Conservation (phyloP, 83 land plant species). For the Picea mariana region DNA sequence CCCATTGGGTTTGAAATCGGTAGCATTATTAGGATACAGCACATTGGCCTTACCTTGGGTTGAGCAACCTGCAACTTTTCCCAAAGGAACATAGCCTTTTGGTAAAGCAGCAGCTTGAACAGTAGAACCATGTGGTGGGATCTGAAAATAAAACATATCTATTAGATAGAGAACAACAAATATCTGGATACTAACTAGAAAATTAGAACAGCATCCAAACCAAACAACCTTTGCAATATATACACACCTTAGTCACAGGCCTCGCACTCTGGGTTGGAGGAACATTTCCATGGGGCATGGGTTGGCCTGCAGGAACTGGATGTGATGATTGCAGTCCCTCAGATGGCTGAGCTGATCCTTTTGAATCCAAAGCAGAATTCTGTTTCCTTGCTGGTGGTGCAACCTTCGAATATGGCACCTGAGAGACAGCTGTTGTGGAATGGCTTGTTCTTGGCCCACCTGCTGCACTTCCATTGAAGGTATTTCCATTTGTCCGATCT, state of each 20-base stretch:
- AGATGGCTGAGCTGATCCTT: background rate
- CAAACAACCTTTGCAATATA: background rate
- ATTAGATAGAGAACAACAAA: background rate
- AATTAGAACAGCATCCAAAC: no score
- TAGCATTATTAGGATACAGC: conserved; percentile 22
- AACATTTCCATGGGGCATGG: no score
- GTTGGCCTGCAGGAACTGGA: background rate
- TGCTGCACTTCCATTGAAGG: background rate
- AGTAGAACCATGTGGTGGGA: conserved; percentile 13
- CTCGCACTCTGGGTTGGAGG: background rate
- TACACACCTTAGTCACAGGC: background rate
- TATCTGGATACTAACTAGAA: background rate
- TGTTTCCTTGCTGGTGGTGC: background rate
- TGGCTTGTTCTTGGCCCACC: conserved; percentile 19
- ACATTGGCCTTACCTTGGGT: conserved; percentile 25
- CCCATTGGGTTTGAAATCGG: conserved; percentile 22
- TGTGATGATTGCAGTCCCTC: conserved; percentile 21
- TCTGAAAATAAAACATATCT: conserved; percentile 15
- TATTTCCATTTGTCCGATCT: conserved; percentile 12
- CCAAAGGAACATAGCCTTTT: conserved; percentile 16
- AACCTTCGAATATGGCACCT: conserved; percentile 13
- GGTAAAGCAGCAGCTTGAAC: conserved; percentile 17
- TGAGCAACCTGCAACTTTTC: background rate
- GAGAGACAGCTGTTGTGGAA: background rate
- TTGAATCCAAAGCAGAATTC: no score